A percentile compares a stretch with the other conserved stretches of the same genome.
Conservation (phyloP, 2,329 filamentous ascomycete species). For the Alternaria gansuensis region DNA sequence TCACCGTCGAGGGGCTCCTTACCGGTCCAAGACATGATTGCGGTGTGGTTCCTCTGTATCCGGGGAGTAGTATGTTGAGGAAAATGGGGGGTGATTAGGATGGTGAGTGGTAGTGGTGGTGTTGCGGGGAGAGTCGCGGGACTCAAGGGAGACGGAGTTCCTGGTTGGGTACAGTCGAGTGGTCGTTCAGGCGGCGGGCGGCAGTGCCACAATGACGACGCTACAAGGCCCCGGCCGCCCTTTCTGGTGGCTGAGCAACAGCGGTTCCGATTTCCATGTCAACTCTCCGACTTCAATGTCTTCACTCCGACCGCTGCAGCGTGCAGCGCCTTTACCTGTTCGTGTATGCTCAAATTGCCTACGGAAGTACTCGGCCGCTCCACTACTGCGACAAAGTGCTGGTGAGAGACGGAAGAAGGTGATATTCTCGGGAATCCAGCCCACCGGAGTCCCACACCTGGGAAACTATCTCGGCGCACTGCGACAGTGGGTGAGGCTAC, state of each 20-base stretch:
- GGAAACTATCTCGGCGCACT: constrained; percentile 96
- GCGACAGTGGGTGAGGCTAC: constrained; percentile 83
- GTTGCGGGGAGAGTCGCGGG: constrained; percentile 10
- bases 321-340: constrained; percentile 22
- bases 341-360: constrained; percentile 22
- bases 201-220: constrained; percentile 45
- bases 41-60: constrained; percentile 19
- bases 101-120: constrained; percentile 10
- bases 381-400: not conserved
- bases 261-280: constrained; percentile 8
- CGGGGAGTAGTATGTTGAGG: constrained; percentile 2
- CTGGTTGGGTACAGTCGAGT: constrained; percentile 23
- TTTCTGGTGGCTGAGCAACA: constrained; percentile 27
- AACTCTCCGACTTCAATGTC: constrained; percentile 33
- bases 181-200: constrained; percentile 23
- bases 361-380: constrained; percentile 17
- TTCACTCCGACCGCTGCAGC: constrained; percentile 31
- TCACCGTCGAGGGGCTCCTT: constrained; percentile 29
- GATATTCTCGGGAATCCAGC: constrained; percentile 96
- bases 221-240: constrained; percentile 24
- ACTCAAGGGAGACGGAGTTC: constrained; percentile 20
- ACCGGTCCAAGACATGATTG: constrained; percentile 67
- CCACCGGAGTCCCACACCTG: constrained; percentile 90
- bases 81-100: not conserved
- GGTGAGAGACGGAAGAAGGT: constrained; percentile 23